These are phyloP conservation scores for Rhododendron henanense DNA, from an alignment of 148 eudicot species.

Conservation along the genomic window DNA sequence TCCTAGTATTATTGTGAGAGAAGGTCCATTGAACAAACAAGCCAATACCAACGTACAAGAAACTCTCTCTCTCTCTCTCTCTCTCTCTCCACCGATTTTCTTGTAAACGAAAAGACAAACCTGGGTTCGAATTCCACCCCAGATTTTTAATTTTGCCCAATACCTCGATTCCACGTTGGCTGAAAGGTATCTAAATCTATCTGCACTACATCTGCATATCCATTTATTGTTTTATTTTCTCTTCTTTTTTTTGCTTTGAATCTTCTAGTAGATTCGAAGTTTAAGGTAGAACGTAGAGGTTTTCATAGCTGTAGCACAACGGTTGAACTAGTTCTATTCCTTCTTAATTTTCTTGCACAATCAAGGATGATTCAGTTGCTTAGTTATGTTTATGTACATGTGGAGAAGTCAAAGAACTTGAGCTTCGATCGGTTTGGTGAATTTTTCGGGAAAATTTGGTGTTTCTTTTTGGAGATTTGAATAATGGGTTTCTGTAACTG, in stretches of 20 bases:
- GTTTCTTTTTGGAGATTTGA: background rate
- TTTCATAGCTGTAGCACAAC: background rate
- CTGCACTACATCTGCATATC: background rate
- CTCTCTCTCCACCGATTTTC: background rate
- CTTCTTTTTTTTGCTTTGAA: background rate
- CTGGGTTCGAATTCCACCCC: background rate
- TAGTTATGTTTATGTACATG: background rate
- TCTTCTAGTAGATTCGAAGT: background rate
- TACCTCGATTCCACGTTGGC: background rate
- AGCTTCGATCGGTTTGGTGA: background rate
- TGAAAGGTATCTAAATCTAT: constrained; percentile 3
- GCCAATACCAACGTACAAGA: background rate
- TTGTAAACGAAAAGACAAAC: background rate
- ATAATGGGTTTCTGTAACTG: background rate
- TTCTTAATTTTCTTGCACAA: background rate
- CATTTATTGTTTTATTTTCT: background rate
- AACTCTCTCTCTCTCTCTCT: constrained; percentile 4
- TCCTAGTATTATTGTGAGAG: background rate
- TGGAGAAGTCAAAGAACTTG: background rate
- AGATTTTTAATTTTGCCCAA: background rate
- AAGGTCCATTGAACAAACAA: background rate
- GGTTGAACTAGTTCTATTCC: background rate
- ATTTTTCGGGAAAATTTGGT: background rate
- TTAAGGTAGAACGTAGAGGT: background rate
- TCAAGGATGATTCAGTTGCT: background rate